Evolutionary conservation across 2,329 filamentous ascomycete genomes (phyloP).

Genomic region (Clonostachys byssicola): DNA sequence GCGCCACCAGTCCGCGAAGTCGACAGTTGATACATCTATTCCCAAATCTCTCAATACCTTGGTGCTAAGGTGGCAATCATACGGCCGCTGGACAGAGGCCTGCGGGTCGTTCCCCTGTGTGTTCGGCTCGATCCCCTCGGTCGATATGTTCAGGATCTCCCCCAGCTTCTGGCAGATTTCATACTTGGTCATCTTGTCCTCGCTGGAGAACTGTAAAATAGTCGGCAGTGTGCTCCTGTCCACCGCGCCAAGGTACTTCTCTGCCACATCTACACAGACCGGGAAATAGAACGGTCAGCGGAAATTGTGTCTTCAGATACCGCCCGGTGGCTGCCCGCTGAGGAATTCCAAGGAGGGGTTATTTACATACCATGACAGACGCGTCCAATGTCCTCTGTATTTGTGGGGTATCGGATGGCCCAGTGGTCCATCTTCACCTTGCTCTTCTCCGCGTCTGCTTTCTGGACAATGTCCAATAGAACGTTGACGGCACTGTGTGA

Average conservation of each 20-base stretch:
- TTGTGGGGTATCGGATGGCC: constrained; percentile 80
- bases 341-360: background rate
- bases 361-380: constrained; percentile 60
- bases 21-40: constrained; percentile 68
- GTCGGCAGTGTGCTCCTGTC: constrained; percentile 54
- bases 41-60: constrained; percentile 67
- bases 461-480: constrained; percentile 73
- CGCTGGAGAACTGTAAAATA: constrained; percentile 81
- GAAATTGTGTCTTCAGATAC: background rate
- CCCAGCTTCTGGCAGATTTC: constrained; percentile 78
- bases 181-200: constrained; percentile 85
- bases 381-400: constrained; percentile 80
- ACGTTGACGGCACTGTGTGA: constrained; percentile 81
- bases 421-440: constrained; percentile 81
- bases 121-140: constrained; percentile 65
- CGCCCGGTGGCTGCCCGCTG: background rate
- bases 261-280: constrained; percentile 55
- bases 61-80: constrained; percentile 84
- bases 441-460: constrained; percentile 59
- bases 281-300: background rate
- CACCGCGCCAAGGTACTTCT: constrained; percentile 55
- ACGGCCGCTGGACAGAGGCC: constrained; percentile 72
- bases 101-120: constrained; percentile 69
- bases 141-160: constrained; percentile 72
- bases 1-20: constrained; percentile 81